Evolutionary conservation across 495 filamentous ascomycete genomes (phyloP).

Genomic region (Friedmanniomyces endolithicus): DNA sequence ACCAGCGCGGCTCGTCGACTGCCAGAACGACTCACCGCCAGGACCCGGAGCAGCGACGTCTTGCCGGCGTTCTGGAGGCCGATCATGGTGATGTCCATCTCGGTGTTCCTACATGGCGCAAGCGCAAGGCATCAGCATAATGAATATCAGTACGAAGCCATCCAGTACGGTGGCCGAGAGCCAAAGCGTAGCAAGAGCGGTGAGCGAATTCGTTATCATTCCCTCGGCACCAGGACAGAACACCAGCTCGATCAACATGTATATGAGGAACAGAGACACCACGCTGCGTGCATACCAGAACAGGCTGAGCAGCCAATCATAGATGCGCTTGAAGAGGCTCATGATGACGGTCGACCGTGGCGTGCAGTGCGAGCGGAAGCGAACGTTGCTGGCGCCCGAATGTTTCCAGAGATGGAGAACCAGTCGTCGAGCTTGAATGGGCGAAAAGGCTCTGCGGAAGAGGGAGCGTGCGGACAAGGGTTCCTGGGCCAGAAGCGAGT

Average conservation of each 20-base stretch:
- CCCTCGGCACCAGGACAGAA: no score
- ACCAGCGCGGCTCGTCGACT: conserved; percentile 13
- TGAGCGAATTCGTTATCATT: not conserved
- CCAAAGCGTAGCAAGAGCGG: not conserved
- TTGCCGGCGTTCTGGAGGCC: conserved; percentile 97
- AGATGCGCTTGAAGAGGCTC: conserved; percentile 81
- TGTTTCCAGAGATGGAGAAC: conserved; percentile 2
- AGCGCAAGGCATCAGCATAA: conserved; percentile 20
- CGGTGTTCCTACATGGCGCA: conserved; percentile 61
- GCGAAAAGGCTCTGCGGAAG: not conserved
- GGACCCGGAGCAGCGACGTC: conserved; percentile 82
- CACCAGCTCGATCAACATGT: not conserved
- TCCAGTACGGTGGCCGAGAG: not conserved
- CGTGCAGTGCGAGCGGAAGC: not conserved
- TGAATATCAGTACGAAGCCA: no score
- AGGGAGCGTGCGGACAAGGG: conserved; percentile 1
- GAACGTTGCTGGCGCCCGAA: conserved; percentile 11
- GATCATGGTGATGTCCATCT: conserved; percentile 99
- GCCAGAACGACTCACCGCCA: conserved; percentile 58
- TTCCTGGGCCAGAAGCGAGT: not conserved
- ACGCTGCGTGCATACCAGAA: conserved; percentile 68
- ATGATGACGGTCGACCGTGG: conserved; percentile 45
- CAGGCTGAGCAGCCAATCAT: conserved; percentile 94
- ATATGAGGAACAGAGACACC: conserved; percentile 8
- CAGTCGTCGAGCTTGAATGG: conserved; percentile 7